phyloP scores from a whole-genome alignment of 306 rosid genomes.

The Inga leiocalycina region DNA sequence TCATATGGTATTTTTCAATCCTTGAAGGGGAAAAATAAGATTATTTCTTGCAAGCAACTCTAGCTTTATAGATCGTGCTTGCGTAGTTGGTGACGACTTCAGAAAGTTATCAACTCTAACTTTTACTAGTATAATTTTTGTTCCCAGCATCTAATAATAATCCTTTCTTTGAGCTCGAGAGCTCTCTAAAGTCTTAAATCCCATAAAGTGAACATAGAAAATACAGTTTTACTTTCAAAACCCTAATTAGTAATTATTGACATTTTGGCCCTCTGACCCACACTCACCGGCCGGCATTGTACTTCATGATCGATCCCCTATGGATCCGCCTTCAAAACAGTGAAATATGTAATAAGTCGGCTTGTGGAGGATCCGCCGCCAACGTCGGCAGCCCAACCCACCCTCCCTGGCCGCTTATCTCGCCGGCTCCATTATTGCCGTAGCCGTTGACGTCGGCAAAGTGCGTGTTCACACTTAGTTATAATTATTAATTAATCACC shows the following conservation, averaged over 20 bases:
- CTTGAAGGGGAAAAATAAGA: neutral
- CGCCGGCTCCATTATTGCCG: constrained; percentile 32
- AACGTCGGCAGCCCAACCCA: constrained; percentile 45
- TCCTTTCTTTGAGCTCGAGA: constrained; percentile 32
- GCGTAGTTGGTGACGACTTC: constrained; percentile 38
- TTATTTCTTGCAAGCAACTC: constrained; percentile 51
- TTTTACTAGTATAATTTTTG: constrained; percentile 18
- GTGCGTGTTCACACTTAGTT: constrained; percentile 23
- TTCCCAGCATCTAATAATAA: neutral
- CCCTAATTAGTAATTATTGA: constrained; percentile 28
- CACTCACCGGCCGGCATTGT: too few species aligned
- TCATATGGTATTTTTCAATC: constrained; percentile 2
- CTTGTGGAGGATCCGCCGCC: constrained; percentile 41
- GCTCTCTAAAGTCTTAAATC: neutral
- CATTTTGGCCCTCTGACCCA: constrained; percentile 29
- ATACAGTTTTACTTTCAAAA: constrained; percentile 6
- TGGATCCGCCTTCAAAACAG: constrained; percentile 40
- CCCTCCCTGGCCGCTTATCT: constrained; percentile 29
- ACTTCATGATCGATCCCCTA: constrained; percentile 31
- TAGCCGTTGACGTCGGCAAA: constrained; percentile 31
- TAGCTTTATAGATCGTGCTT: constrained; percentile 16
- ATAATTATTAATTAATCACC: neutral
- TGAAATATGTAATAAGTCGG: constrained; percentile 43
- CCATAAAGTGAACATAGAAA: neutral
- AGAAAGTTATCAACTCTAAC: constrained; percentile 15